Evolutionary conservation across 805 yeast species (phyloP), one percentile per base, ranked within the genome.

Genomic region (Kodamaea leandrae): DNA sequence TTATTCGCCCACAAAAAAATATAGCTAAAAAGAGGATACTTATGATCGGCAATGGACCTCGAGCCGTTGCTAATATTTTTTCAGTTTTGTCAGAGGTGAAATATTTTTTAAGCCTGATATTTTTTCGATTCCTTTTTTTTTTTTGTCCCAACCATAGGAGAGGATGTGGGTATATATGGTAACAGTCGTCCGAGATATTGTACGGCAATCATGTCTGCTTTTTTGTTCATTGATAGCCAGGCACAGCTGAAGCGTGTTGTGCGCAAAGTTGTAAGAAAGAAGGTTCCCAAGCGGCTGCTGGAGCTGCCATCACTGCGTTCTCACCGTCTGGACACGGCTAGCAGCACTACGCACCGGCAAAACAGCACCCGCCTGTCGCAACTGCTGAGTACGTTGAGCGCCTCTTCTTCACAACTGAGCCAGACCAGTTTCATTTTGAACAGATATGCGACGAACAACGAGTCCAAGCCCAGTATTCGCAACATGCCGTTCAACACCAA

Each of bases 161-260:
- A 21, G 33, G 24, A 27, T 5, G 23, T 17, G 10, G 13, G 30
- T 19, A 24, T 23, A 23, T 36, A 36, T 36, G 20, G 12, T 23
- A 16, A 24, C 6, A 21, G 13, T 8, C 14, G 20, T 24, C 9
- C 18, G 27, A 10, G 18, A 16, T 15, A 15, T 15, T n/a, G 13
- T 12, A 24, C 32, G 19, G 10, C 30, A 24, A 32, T 10, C 36
- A 45, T 45, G 48, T 33, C 45, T 14, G 48, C 44, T n/a, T 46
- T 42, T 26, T n/a, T 42, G n/a, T 34, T 46, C 13, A 12, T 46
- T 16, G 44, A 37, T 34, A 24, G 13, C 23, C 33, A 29, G 24
- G 20, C 40, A 4, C 45, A 39, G 24, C 24, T 17, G 15, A 30
- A 28, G n/a, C 25, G 45, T 23, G 34, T 41, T 12, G 42, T 29